Conservation (phyloP, 495 filamentous ascomycete species). For the Xylaria castorea region DNA sequence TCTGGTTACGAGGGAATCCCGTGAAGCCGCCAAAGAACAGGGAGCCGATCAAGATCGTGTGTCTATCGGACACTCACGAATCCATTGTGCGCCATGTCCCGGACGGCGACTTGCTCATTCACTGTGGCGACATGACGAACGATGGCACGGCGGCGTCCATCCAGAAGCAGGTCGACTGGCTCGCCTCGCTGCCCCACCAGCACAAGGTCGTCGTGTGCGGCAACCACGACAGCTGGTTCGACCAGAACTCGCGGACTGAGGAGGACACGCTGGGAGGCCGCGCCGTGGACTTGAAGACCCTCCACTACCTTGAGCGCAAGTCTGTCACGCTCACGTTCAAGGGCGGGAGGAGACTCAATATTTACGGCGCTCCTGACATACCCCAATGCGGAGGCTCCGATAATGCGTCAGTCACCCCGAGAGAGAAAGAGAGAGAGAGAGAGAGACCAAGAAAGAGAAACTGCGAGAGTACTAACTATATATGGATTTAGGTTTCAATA, state of each 20-base stretch:
- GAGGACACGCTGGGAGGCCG: slow-evolving; percentile 44
- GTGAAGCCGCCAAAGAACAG: slow-evolving; percentile 57
- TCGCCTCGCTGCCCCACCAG: slow-evolving; percentile 70
- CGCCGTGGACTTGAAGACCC: slow-evolving; percentile 50
- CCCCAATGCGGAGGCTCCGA: slow-evolving; percentile 58
- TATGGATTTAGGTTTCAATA: slow-evolving; percentile 55
- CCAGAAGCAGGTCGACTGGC: slow-evolving; percentile 81
- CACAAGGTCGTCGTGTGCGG: slow-evolving; percentile 86
- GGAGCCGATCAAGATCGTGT: slow-evolving; percentile 75
- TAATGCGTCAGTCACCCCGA: slow-evolving; percentile 58
- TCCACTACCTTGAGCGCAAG: slow-evolving; percentile 61
- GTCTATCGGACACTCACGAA: slow-evolving; percentile 89
- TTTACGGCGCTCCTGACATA: slow-evolving; percentile 62
- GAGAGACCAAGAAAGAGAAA: not conserved
- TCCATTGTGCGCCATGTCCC: slow-evolving; percentile 65
- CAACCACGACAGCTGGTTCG: slow-evolving; percentile 90
- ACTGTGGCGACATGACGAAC: slow-evolving; percentile 85
- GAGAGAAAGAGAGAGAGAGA: not conserved
- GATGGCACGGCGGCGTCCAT: slow-evolving; percentile 74
- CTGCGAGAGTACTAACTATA: not conserved
- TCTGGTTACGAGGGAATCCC: slow-evolving; percentile 66
- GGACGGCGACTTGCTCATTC: slow-evolving; percentile 83
- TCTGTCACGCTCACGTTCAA: slow-evolving; percentile 54
- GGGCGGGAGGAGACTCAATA: slow-evolving; percentile 57
- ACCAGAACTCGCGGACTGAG: slow-evolving; percentile 54